phyloP scores from a whole-genome alignment of 495 filamentous ascomycete species.

The Daldinia vernicosa region DNA sequence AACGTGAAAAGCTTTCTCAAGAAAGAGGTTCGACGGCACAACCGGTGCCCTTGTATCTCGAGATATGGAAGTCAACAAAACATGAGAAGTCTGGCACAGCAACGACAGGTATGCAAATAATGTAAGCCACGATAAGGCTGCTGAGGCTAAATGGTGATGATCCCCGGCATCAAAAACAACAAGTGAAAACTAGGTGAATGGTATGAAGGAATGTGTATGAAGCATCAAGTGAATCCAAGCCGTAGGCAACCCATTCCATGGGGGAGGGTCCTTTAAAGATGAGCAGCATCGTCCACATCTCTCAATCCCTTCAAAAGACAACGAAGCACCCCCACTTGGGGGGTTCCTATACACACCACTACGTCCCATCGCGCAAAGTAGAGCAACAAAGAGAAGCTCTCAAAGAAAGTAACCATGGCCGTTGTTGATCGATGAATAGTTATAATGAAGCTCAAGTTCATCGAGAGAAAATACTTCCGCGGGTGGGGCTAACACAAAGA shows the following conservation, averaged over 20 bases:
- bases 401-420: slow-evolving; percentile 45
- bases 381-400: slow-evolving; percentile 37
- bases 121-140: slow-evolving; percentile 44
- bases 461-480: slow-evolving; percentile 12
- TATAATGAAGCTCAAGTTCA: slow-evolving; percentile 40
- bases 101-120: slow-evolving; percentile 46
- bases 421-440: slow-evolving; percentile 43
- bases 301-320: slow-evolving; percentile 11
- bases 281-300: slow-evolving; percentile 23
- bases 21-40: slow-evolving; percentile 29
- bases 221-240: slow-evolving; percentile 39
- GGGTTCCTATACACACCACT: slow-evolving; percentile 18
- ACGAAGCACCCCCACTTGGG: slow-evolving; percentile 19
- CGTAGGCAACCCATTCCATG: slow-evolving; percentile 37
- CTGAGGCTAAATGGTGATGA: slow-evolving; percentile 39
- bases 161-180: slow-evolving; percentile 42
- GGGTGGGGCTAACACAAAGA: slow-evolving; percentile 42
- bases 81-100: slow-evolving; percentile 46
- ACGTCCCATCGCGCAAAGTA: slow-evolving; percentile 22
- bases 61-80: slow-evolving; percentile 49
- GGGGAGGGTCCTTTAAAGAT: slow-evolving; percentile 46
- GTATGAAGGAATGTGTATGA: slow-evolving; percentile 45
- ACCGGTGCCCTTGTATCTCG: slow-evolving; percentile 39
- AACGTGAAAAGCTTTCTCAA: slow-evolving; percentile 12
- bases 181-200: slow-evolving; percentile 34